Percentiles rank a stretch among this genome's conserved stretches.
These are phyloP conservation scores for Colletotrichum sansevieriae DNA, from an alignment of 2,329 filamentous ascomycete species.

Conservation along the genomic window DNA sequence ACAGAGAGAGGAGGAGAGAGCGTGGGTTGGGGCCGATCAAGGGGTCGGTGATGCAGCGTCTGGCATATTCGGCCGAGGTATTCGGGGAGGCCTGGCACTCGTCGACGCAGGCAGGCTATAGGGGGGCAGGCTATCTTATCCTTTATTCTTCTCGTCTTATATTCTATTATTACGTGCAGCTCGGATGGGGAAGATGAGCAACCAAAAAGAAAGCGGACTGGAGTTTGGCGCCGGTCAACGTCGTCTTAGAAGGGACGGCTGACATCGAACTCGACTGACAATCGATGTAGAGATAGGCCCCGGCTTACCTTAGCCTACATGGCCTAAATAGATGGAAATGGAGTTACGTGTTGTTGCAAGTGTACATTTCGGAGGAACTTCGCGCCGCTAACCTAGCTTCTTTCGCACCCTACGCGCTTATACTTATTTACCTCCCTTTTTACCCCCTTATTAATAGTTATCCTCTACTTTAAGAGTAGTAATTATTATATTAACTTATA, in stretches of 20 bases:
- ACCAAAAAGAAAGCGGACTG: constrained; percentile 31
- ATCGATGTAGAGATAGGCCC: constrained; percentile 7
- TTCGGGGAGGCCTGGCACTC: neutral
- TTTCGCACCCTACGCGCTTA: too few relatives aligned
- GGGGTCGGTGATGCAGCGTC: neutral
- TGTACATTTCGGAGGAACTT: too few relatives aligned
- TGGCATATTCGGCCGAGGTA: constrained; percentile 26
- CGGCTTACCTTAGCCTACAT: constrained; percentile 5
- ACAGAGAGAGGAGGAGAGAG: neutral
- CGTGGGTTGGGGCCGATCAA: constrained; percentile 9
- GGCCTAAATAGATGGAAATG: constrained; percentile 22
- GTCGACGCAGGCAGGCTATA: too few relatives aligned
- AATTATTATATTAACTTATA: too few relatives aligned
- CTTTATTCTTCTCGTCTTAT: neutral
- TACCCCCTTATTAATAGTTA: too few relatives aligned
- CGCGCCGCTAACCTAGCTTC: too few relatives aligned
- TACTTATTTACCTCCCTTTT: too few relatives aligned
- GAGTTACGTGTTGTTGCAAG: too few relatives aligned
- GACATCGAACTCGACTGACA: constrained; percentile 38
- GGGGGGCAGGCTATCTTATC: too few relatives aligned
- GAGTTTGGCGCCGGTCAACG: constrained; percentile 4
- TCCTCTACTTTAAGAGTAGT: too few relatives aligned
- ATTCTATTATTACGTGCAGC: constrained; percentile 33
- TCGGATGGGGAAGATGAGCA: constrained; percentile 24
- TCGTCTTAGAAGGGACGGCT: constrained; percentile 14